Percentiles rank a stretch among this genome's conserved stretches.
phyloP scores from a whole-genome alignment of 257 asterid species.

The Paulownia fortunei region DNA sequence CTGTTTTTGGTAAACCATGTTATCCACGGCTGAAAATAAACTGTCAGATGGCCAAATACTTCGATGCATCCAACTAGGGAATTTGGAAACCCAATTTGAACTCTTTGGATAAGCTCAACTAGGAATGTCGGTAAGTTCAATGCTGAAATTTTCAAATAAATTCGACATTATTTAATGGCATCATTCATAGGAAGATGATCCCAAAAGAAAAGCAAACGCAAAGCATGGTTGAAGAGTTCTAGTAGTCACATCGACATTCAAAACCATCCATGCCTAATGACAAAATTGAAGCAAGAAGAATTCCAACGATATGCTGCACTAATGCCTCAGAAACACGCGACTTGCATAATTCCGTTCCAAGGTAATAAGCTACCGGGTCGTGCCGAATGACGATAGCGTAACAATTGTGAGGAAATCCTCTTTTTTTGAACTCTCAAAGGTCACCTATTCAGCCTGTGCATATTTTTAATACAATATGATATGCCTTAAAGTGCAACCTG shows the following conservation, averaged over 20 bases:
- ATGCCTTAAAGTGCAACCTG: too few species aligned
- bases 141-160: not conserved
- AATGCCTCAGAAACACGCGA: not conserved
- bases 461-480: not conserved
- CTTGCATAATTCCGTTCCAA: not conserved
- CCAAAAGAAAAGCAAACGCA: not conserved
- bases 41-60: not conserved
- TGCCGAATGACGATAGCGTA: not conserved
- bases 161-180: not conserved
- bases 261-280: not conserved
- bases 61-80: not conserved
- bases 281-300: not conserved
- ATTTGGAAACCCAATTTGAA: not conserved
- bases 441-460: not conserved
- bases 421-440: not conserved
- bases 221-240: not conserved
- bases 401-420: not conserved
- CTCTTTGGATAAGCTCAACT: conserved; percentile 3
- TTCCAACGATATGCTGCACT: not conserved
- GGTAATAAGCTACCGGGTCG: too few species aligned
- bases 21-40: not conserved
- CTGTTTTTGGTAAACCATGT: not conserved
- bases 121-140: conserved; percentile 2
- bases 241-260: not conserved
- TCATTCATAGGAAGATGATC: not conserved